Conservation (phyloP, 441 rosid genomes). For the Capsella rubella region DNA sequence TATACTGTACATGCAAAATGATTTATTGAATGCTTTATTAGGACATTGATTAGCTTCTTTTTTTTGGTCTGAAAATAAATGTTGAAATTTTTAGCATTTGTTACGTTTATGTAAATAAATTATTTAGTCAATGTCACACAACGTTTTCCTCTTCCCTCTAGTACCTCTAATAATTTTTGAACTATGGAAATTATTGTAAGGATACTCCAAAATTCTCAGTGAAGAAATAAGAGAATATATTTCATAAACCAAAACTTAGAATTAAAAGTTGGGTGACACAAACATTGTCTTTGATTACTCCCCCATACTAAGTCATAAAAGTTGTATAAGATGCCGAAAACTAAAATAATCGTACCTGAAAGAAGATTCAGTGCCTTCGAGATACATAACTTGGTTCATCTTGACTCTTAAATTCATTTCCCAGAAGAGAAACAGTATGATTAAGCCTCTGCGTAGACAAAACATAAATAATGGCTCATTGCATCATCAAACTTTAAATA, state of each 20-base stretch:
- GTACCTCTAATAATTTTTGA: neutral
- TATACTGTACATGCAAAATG: neutral
- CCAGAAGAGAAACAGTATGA: slow-evolving; percentile 23
- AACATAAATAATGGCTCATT: slow-evolving; percentile 23
- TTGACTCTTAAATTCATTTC: slow-evolving; percentile 8
- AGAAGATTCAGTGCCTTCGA: slow-evolving; percentile 24
- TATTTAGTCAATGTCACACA: neutral
- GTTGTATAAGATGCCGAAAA: slow-evolving; percentile 6
- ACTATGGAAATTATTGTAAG: neutral
- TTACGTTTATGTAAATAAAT: neutral
- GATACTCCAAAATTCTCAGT: slow-evolving; percentile 26
- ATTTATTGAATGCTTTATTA: neutral
- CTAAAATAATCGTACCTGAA: slow-evolving; percentile 31
- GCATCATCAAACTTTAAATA: neutral
- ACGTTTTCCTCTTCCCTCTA: neutral
- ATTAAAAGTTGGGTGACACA: slow-evolving; percentile 14
- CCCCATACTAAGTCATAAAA: slow-evolving; percentile 27
- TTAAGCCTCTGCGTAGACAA: slow-evolving; percentile 23
- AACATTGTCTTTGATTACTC: slow-evolving; percentile 30
- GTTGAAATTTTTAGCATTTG: neutral
- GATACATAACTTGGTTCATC: slow-evolving; percentile 14
- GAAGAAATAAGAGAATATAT: slow-evolving; percentile 14
- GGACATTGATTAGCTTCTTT: neutral
- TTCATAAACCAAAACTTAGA: slow-evolving; percentile 20
- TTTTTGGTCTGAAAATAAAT: neutral